Evolutionary conservation across 1,139 yeast species (phyloP), one percentile per base, ranked within the genome.

Genomic region (Protomyces gravidus): DNA sequence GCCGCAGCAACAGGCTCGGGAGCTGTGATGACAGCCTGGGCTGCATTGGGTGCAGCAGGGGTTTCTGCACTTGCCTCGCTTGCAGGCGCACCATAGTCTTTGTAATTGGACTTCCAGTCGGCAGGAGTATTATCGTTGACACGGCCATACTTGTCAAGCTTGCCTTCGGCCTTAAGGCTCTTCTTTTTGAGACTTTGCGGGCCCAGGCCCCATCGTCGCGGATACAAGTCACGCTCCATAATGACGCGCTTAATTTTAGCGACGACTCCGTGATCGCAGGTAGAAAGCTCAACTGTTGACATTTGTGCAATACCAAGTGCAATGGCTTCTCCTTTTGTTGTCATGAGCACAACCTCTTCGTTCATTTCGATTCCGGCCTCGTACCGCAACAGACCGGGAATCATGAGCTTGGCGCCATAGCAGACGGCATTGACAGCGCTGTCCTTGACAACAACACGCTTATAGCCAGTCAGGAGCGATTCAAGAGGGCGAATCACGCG

Each of bases 141-240:
- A 77, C 96, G 85, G 65, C 98, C 98, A 71, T 77, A 92, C 77
- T 90, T 89, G 78, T 92, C 98, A 70, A 92, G 84, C 77, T 92
- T 92, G 70, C 98, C 98, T 67, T 88, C 96, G 61, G 95, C 87
- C 82, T 90, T 92, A 80, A 92, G 79, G 78, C 90, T 96, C 81
- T 92, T 92, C 86, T 92, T 92, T 85, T 89, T 89, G 76, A 88
- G 90, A 65, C 98, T 98, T 72, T 90, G 89, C 70, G 98, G 98
- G 69, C 98, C 98, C 70, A 92, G 79, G 65, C 98, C 98, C 98
- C 98, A 92, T 82, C 97, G 86, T 82, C 98, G 87, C 77, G 98
- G 98, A 76, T 92, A 92, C 61, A 95, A 83, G 75, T 92, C 98
- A 79, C 98, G 86, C 79, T 92, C 98, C 98, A 92, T 92, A 69